These are phyloP conservation scores for Botrytis elliptica DNA, from an alignment of 2,329 filamentous ascomycete genomes.

Conservation along the genomic window DNA sequence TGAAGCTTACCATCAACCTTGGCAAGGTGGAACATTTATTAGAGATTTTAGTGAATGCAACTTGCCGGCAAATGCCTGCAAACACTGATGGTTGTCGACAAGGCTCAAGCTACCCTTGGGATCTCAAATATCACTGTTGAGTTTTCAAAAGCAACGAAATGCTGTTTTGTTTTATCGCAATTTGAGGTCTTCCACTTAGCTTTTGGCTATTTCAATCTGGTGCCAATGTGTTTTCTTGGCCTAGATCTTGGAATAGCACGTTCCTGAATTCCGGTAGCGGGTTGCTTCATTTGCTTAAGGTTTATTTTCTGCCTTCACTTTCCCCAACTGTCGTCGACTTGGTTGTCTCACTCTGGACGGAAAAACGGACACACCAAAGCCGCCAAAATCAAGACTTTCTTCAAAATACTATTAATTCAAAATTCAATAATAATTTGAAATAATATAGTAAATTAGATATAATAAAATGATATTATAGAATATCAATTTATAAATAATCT, in stretches of 20 bases:
- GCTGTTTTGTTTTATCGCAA: neutral
- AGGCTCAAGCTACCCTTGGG: neutral
- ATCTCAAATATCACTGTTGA: neutral
- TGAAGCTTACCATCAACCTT: neutral
- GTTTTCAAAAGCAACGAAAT: neutral
- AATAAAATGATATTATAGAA: too few species aligned
- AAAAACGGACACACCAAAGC: too few species aligned
- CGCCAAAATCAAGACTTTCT: too few species aligned
- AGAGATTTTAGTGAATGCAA: neutral
- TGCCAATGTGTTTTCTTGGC: neutral
- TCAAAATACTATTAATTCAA: too few species aligned
- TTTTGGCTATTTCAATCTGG: neutral
- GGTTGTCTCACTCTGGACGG: too few species aligned
- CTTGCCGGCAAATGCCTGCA: neutral
- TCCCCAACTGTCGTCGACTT: neutral
- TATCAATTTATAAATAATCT: too few species aligned
- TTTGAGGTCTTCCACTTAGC: neutral
- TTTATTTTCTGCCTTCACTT: neutral
- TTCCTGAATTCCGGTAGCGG: neutral
- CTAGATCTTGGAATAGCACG: neutral
- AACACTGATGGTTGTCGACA: neutral
- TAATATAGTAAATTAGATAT: too few species aligned
- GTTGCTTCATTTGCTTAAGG: constrained; percentile 2
- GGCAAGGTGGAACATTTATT: neutral
- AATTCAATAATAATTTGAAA: too few species aligned